A percentile compares a stretch with the other conserved stretches of the same genome.
phyloP scores from a whole-genome alignment of 2,329 filamentous ascomycete species.

The Stemphylium vesicarium region DNA sequence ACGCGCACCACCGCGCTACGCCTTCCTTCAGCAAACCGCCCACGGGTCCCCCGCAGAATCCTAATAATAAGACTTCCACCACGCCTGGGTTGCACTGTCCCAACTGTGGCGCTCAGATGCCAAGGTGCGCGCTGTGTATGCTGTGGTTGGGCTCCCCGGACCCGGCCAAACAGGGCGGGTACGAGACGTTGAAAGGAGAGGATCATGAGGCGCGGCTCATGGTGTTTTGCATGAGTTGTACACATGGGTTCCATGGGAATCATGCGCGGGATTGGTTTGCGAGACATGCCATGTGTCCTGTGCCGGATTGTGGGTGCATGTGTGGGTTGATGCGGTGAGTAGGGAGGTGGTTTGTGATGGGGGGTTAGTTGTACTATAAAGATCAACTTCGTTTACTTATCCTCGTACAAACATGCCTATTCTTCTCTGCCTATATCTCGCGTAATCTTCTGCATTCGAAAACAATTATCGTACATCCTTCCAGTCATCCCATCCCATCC shows the following conservation, averaged over 20 bases:
- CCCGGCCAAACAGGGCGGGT: slow-evolving; percentile 52
- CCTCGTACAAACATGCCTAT: too few relatives aligned
- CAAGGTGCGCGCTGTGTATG: slow-evolving; percentile 67
- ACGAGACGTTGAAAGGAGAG: slow-evolving; percentile 45
- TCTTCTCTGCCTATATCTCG: too few relatives aligned
- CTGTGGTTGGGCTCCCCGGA: slow-evolving; percentile 67
- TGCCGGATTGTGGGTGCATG: slow-evolving; percentile 61
- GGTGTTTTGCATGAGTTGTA: slow-evolving; percentile 67
- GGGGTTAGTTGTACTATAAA: too few relatives aligned
- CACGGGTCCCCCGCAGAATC: slow-evolving; percentile 4
- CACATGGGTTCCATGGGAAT: slow-evolving; percentile 68
- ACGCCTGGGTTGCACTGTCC: slow-evolving; percentile 62
- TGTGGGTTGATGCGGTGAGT: slow-evolving; percentile 54
- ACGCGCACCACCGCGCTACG: background rate
- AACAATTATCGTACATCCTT: too few relatives aligned
- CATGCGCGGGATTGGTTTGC: slow-evolving; percentile 69
- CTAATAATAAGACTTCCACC: slow-evolving; percentile 34
- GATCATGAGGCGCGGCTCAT: slow-evolving; percentile 63
- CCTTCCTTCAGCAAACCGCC: background rate
- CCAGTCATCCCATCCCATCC: too few relatives aligned
- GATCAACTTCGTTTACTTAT: too few relatives aligned
- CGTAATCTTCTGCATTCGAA: too few relatives aligned
- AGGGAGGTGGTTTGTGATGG: too few relatives aligned
- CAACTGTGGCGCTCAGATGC: slow-evolving; percentile 67
- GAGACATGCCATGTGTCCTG: slow-evolving; percentile 61